These are phyloP conservation scores for Vigna nakashimae DNA, from an alignment of 306 rosid genomes.

Conservation along the genomic window DNA sequence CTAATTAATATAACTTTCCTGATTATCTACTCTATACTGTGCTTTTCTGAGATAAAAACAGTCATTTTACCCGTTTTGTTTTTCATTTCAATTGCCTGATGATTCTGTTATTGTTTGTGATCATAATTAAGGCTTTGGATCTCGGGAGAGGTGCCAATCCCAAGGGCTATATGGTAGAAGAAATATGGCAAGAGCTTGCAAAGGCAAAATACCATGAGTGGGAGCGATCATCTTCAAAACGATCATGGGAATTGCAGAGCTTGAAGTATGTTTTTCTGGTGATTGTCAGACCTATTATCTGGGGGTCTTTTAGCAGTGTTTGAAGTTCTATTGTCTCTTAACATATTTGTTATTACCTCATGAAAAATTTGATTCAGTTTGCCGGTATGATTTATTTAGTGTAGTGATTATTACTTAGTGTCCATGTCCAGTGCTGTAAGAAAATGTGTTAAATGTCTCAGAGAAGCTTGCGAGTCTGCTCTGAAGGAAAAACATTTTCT, in stretches of 20 bases:
- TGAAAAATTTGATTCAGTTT: not conserved
- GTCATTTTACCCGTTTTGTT: not conserved
- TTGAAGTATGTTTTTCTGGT: conserved; percentile 62
- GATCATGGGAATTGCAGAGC: conserved; percentile 83
- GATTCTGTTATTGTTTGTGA: conserved; percentile 17
- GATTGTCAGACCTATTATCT: conserved; percentile 53
- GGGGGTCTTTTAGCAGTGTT: conserved; percentile 33
- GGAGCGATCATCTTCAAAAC: conserved; percentile 70
- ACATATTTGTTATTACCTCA: conserved; percentile 20
- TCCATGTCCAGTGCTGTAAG: conserved; percentile 16
- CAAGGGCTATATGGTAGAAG: conserved; percentile 82
- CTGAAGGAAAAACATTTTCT: conserved; percentile 50
- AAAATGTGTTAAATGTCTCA: conserved; percentile 40
- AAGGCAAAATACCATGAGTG: conserved; percentile 88
- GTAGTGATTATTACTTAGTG: conserved; percentile 10
- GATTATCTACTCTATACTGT: not conserved
- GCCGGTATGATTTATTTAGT: not conserved
- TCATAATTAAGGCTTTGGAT: conserved; percentile 80
- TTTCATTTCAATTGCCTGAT: not conserved
- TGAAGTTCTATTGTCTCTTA: conserved; percentile 9
- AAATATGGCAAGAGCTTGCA: conserved; percentile 92
- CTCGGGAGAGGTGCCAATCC: conserved; percentile 92
- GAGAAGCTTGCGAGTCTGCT: conserved; percentile 58
- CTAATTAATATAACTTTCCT: conserved; percentile 4
- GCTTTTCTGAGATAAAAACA: conserved; percentile 19